A percentile compares a stretch with the other conserved stretches of the same genome.
Conservation (phyloP, 805 yeast genomes). For the Yarrowia hollandica region DNA sequence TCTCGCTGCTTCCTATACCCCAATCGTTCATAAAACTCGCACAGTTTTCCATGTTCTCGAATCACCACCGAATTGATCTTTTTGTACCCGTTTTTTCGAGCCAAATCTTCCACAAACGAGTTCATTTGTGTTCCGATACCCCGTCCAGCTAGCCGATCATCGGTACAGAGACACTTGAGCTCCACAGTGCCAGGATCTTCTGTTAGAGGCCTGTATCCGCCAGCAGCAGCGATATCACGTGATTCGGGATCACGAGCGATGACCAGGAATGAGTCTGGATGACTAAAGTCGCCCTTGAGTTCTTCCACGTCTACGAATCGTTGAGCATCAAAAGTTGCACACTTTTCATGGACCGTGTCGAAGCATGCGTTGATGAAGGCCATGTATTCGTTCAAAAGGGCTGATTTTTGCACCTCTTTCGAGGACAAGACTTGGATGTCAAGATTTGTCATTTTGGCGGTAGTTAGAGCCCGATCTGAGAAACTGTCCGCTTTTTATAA, state of each 20-base stretch:
- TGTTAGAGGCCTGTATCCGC: not conserved
- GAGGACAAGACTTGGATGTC: not conserved
- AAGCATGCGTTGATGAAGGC: not conserved
- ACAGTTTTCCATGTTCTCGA: not conserved
- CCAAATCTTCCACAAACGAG: not conserved
- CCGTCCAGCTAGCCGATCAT: not conserved
- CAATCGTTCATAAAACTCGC: not conserved
- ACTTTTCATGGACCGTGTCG: not conserved
- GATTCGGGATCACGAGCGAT: not conserved
- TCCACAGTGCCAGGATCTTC: not conserved
- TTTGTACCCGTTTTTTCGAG: not conserved
- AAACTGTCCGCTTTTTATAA: too few relatives aligned
- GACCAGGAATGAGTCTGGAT: not conserved
- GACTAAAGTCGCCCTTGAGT: not conserved
- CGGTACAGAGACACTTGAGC: slow-evolving; percentile 1
- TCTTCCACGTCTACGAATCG: not conserved
- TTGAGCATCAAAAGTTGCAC: not conserved
- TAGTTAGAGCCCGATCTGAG: too few relatives aligned
- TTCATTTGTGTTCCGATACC: not conserved
- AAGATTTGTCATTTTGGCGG: not conserved
- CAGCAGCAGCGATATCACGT: not conserved
- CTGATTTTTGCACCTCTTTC: not conserved
- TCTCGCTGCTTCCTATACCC: not conserved
- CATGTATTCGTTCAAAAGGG: not conserved
- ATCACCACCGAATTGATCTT: not conserved